phyloP scores from a whole-genome alignment of 345 rosid genomes.

The Streptanthus diversifolius region DNA sequence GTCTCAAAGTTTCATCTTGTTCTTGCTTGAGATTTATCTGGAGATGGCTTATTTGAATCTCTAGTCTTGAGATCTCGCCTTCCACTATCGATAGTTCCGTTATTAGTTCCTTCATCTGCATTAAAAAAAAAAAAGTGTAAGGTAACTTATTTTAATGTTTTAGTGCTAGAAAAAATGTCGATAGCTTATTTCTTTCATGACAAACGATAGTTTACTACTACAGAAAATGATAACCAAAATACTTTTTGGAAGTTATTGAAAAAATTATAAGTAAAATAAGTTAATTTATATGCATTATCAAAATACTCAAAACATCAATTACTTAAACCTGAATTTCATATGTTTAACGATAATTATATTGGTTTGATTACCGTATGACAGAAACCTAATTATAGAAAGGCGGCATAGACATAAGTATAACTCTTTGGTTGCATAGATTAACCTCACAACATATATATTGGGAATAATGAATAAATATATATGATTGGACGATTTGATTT shows the following conservation, averaged over 20 bases:
- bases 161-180: background rate
- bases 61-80: conserved; percentile 68
- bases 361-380: background rate
- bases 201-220: background rate
- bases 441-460: background rate
- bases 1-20: conserved; percentile 46
- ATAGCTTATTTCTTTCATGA: background rate
- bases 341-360: background rate
- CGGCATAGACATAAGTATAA: too few relatives aligned
- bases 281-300: background rate
- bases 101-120: conserved; percentile 69
- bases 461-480: too few relatives aligned
- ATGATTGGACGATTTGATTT: too few relatives aligned
- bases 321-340: background rate
- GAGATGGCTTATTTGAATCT: conserved; percentile 63
- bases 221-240: background rate
- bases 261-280: background rate
- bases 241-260: background rate
- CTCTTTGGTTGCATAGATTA: background rate
- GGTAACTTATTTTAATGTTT: background rate
- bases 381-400: background rate
- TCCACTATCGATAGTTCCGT: conserved; percentile 76
- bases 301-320: background rate
- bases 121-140: background rate
- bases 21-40: conserved; percentile 56